Evolutionary conservation across 257 asterid genomes (phyloP), one percentile per base, ranked within the genome.

Genomic region (Fraxinus cuspidata): DNA sequence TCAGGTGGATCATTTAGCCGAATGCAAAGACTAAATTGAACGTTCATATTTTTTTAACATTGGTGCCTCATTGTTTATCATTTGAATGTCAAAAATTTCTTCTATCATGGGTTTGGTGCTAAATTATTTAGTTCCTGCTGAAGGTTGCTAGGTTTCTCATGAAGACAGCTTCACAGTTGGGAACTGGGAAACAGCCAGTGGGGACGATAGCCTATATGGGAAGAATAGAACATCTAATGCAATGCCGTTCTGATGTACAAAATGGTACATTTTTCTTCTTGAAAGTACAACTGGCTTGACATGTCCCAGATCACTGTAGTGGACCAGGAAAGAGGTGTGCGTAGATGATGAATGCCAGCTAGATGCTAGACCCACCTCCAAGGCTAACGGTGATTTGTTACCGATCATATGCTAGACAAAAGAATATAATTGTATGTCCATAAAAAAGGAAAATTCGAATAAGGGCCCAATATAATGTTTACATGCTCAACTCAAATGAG

Each of bases 61-160:
- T 40, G 42, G 44, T 28, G 34, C 63, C 71, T 68, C 23, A 44
- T 51, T 44, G 21, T 75, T 65, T 68, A 56, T 37, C 68, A 19
- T 37, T 67, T 70, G 37, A 28, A 72, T 71, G 29, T 49, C 67
- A 38, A 28, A 19, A 0, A 21, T 73, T 29, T 34, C 56, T 72
- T 72, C 51, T 19, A 23, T 63, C 16, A 72, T 31, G 74, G 40
- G 38, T 40, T 77, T 77, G 44, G 25, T 8, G 65, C 78, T 74
- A 78, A 79, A 69, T 40, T 16, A 56, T 78, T 76, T 38, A 32
- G 9, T 35, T 67, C 70, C 72, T 83, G 63, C 64, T 83, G 79
- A 74, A 96, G 99, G 99, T 96, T 73, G 97, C 99, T 29, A 91
- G 98, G 89, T 83, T 96, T 88, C 98, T 96, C 80, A 86, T 93